phyloP scores from a whole-genome alignment of 148 eudicot genomes.

The Oxyria digyna region DNA sequence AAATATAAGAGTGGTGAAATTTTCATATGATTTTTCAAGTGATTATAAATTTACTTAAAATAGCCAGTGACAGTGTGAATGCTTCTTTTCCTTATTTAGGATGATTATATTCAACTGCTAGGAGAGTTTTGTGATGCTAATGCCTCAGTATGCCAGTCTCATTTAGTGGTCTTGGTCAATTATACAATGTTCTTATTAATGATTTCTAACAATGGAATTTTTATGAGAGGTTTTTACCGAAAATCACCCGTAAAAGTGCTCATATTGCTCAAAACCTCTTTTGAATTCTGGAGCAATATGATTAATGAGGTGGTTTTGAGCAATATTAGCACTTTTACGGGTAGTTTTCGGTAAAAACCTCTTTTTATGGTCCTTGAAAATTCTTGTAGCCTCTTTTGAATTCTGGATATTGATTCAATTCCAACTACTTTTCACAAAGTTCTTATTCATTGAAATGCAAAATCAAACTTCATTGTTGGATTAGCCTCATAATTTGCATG shows the following conservation, averaged over 20 bases:
- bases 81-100: background rate
- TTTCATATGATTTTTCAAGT: background rate
- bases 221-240: too few species aligned
- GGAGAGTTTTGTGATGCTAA: slow-evolving; percentile 29
- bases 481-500: background rate
- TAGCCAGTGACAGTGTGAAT: background rate
- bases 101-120: slow-evolving; percentile 14
- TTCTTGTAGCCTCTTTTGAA: background rate
- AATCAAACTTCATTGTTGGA: slow-evolving; percentile 6
- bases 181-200: background rate
- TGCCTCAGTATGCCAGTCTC: slow-evolving; percentile 11
- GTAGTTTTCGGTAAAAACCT: too few species aligned
- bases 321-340: too few species aligned
- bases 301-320: too few species aligned
- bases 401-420: background rate
- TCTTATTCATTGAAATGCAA: background rate
- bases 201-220: background rate
- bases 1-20: slow-evolving; percentile 18
- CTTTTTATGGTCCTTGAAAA: slow-evolving; percentile 21
- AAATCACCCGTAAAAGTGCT: too few species aligned
- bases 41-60: background rate
- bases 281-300: too few species aligned
- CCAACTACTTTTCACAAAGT: background rate
- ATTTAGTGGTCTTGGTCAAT: background rate
- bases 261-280: too few species aligned